Evolutionary conservation across 139 green algal genomes (phyloP), one percentile per base, ranked within the genome.

Genomic region (Tetratostichococcus sp.): DNA sequence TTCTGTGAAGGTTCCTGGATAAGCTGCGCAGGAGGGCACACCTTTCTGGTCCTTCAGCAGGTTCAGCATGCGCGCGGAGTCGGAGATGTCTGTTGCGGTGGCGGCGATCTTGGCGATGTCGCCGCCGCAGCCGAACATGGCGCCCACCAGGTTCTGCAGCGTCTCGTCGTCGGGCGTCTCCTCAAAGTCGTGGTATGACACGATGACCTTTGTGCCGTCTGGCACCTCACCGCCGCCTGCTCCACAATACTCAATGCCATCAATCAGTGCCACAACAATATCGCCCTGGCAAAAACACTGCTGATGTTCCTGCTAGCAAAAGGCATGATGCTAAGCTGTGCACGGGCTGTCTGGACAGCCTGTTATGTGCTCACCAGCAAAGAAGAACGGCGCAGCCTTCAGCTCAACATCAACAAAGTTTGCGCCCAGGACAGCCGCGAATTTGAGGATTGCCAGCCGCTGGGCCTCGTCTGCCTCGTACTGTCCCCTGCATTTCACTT

Each of bases 81-180:
- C 94, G 0, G 75, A 79, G 62, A 97, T 93, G 82, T 96, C 87
- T 21, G 84, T 88, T 11, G 91, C 96, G 62, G 90, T 97, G 19
- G 88, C 91, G 1, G 94, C 95, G 66, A 99, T 86, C 83, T 98
- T 98, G 57, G 91, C 91, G 30, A 98, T 89, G 82, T 97, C 89
- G 1, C 91, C 92, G 1, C 92, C 94, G 1, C 79, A 80, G 0
- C 50, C 84, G 42, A 78, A 73, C 80, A 96, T 92, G 30, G 79
- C 67, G 31, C 75, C 57, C 1, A 93, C 80, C 34, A 92, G 76
- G 19, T 71, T 77, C 19, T 81, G 65, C 57, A 99, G 87, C 58
- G 88, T 80, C n/a, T 85, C 84, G 2, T 79, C 73, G 23, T 69
- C 58, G 0, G 94, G 91, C 0, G 93, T 98, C 33, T 67, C 39